Conservation (phyloP, 768 basidiomycete genomes). For the Amanita molliuscula region DNA sequence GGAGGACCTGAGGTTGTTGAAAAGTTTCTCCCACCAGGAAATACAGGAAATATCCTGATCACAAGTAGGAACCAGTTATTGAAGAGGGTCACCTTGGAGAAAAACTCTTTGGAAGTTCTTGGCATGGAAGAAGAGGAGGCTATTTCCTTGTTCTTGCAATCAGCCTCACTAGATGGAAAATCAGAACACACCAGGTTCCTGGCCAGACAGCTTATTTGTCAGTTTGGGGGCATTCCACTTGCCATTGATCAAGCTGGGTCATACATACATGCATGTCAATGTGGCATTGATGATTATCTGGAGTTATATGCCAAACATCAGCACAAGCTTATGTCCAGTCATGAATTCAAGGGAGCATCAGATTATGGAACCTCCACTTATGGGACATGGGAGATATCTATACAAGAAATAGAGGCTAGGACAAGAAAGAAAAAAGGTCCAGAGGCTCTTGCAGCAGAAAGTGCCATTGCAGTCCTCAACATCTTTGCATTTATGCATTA, state of each 20-base stretch:
- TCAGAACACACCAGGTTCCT: not conserved
- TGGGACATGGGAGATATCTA: no score
- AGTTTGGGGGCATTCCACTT: no score
- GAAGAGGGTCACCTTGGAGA: not conserved
- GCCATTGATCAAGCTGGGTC: constrained; percentile 14
- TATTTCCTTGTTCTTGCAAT: constrained; percentile 9
- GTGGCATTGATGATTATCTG: constrained; percentile 9
- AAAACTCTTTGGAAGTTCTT: constrained; percentile 2
- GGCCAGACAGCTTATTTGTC: not conserved
- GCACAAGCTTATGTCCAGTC: constrained; percentile 5
- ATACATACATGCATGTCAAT: constrained; percentile 7
- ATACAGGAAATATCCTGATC: constrained; percentile 11
- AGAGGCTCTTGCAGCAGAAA: constrained; percentile 6
- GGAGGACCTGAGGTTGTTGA: constrained; percentile 4
- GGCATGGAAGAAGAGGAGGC: constrained; percentile 11
- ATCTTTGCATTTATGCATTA: constrained; percentile 12
- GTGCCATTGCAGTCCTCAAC: constrained; percentile 10
- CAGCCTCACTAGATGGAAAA: constrained; percentile 2
- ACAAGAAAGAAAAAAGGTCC: not conserved
- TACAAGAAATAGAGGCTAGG: no score
- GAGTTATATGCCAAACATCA: constrained; percentile 3
- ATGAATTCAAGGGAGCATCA: constrained; percentile 7
- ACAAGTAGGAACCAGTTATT: constrained; percentile 10
- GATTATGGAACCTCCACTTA: constrained; percentile 11
- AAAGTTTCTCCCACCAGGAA: no score